Percentiles rank a stretch among this genome's conserved stretches.
These are phyloP conservation scores for Penicillium corylophilum DNA, from an alignment of 2,329 filamentous ascomycete genomes.

Conservation along the genomic window DNA sequence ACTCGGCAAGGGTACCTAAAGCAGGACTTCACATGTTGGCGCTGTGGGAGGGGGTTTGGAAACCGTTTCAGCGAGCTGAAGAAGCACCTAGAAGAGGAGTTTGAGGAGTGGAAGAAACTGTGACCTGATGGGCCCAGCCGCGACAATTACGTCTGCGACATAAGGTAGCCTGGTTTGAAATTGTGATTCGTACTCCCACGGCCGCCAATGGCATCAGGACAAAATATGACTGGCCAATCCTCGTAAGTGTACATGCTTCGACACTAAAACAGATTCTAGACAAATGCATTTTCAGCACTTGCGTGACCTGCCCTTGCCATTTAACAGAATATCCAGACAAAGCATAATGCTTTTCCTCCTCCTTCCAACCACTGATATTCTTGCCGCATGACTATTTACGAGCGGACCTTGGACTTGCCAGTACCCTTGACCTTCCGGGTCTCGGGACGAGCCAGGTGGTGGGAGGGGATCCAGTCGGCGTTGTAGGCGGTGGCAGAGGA, in stretches of 20 bases:
- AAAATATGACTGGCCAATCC: slow-evolving; percentile 7
- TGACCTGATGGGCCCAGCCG: slow-evolving; percentile 36
- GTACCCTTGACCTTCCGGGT: slow-evolving; percentile 61
- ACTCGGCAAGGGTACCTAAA: slow-evolving; percentile 59
- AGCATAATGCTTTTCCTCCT: slow-evolving; percentile 5
- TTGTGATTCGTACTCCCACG: background rate
- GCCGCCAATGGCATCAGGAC: slow-evolving; percentile 3
- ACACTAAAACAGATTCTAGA: slow-evolving; percentile 2
- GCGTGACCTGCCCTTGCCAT: background rate
- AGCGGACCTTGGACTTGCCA: slow-evolving; percentile 38
- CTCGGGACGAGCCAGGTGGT: slow-evolving; percentile 83
- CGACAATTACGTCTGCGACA: background rate
- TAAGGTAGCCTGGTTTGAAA: background rate
- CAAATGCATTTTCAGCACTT: slow-evolving; percentile 19
- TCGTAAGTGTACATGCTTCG: slow-evolving; percentile 19
- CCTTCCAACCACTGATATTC: slow-evolving; percentile 3
- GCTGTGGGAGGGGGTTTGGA: slow-evolving; percentile 71
- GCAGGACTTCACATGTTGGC: slow-evolving; percentile 75
- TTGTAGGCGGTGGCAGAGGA: slow-evolving; percentile 76
- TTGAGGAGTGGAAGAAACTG: slow-evolving; percentile 69
- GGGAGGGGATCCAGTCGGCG: slow-evolving; percentile 88
- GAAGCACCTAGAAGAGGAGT: slow-evolving; percentile 72
- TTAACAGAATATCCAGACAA: slow-evolving; percentile 3
- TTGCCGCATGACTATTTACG: slow-evolving; percentile 22
- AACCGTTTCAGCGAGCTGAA: slow-evolving; percentile 74